Evolutionary conservation across 495 filamentous ascomycete species (phyloP).

Genomic region (Penicillium simplicissimum): DNA sequence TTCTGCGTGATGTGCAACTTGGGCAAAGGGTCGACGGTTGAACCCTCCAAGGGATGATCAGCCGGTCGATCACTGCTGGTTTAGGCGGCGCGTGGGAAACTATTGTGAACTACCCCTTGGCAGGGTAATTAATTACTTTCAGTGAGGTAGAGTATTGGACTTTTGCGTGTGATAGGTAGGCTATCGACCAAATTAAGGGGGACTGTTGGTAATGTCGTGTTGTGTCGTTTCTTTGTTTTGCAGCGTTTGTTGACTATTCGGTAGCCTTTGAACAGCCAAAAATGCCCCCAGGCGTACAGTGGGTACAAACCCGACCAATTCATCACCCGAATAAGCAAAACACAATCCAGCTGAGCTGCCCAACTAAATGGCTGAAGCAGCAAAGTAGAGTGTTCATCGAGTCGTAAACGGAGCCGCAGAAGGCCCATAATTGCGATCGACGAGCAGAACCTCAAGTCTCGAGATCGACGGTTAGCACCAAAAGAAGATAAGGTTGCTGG

Average conservation of each 20-base stretch:
- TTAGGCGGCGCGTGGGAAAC: background rate
- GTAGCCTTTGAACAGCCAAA: slow-evolving; percentile 1
- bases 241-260: background rate
- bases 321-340: background rate
- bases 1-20: slow-evolving; percentile 7
- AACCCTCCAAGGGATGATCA: slow-evolving; percentile 17
- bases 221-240: background rate
- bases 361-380: background rate
- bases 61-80: slow-evolving; percentile 1
- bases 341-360: background rate
- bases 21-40: slow-evolving; percentile 16
- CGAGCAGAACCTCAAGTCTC: background rate
- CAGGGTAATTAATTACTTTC: background rate
- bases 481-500: slow-evolving; percentile 37
- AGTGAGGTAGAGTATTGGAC: background rate
- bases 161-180: slow-evolving; percentile 9
- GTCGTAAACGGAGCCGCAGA: background rate
- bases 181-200: background rate
- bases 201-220: background rate
- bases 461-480: slow-evolving; percentile 13
- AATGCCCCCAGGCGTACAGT: background rate
- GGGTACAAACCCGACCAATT: background rate
- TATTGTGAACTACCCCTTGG: slow-evolving; percentile 6
- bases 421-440: background rate
- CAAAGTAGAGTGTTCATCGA: background rate